Base-by-base conservation (phyloP, 768 basidiomycete genomes). In the Boletus rufocinnamomeus region DNA sequence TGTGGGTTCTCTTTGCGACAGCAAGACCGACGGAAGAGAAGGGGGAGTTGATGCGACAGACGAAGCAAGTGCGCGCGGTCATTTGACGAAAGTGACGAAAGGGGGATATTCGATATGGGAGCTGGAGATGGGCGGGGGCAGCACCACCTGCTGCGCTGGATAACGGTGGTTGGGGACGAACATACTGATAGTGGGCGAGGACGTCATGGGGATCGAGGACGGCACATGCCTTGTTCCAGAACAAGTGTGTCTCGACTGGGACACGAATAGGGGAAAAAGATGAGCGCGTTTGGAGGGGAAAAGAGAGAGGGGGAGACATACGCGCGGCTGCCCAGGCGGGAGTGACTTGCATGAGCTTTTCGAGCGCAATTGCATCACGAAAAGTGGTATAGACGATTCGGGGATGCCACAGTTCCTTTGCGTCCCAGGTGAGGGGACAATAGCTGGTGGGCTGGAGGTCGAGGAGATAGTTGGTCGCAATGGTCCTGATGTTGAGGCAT, bases 41-140 rank as follows among this genome's bases (percentile, higher is more conserved):
- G 1, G 89, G 86, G 2, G 73, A 71, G 69, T 90, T 91, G 66
- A 91, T 76, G 19, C 89, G 82, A 74, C 89, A 92, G 34, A 90
- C 80, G 44, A 79, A 71, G 73, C 89, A 92, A 30, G 80, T 81
- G 57, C 71, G 77, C 25, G 63, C 68, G 40, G 81, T 72, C 62
- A 91, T 82, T 55, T 81, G 79, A 44, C 83, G 85, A 69, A 84
- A 86, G 66, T 90, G 88, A 45, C 76, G 80, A 64, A 83, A 86
- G 6, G 83, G 78, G 1, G 82, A 76, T 41, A 81, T 67, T 54
- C 75, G 76, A 45, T 75, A 72, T 1, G 77, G 72, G 6, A 64
- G 69, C 6, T 65, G 70, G n/a, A 66, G 69, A 14, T 71, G 56
- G 1, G 72, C 62, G 6, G 77, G 68, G 25, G 79, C 73, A 23